Evolutionary conservation across 208 protist genomes (phyloP), one percentile per base, ranked within the genome.

Genomic region (Naegleria fowleri): DNA sequence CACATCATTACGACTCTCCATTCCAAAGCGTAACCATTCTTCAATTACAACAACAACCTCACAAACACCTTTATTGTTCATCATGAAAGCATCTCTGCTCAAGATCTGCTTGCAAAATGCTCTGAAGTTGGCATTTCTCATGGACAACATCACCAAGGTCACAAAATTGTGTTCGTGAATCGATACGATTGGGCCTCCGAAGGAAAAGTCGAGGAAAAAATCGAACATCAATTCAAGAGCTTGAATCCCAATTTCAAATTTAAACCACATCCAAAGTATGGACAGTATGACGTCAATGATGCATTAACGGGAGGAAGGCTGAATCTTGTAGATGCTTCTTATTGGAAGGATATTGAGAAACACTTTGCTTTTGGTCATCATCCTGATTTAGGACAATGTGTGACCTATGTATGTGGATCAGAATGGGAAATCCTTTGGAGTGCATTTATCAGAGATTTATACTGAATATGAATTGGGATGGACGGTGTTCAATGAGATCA

Each of bases 391-490:
- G 43, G 43, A 48, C 25, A 79, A 36, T 36, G 29, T 79, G 7
- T 36, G 6, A 4, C 19, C 19, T 79, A 15, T 79, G n/a, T 36
- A 76, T 36, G 25, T 36, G 1, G 7, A 48, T 48, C 1, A 7
- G 7, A 36, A 7, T 36, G 67, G 67, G 25, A 79, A 25, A 36
- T 2, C 25, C 1, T 79, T 25, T 79, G 67, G 67, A 36, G 67
- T 33, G 9, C 67, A 79, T 36, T 13, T 79, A 5, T 79, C 67
- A 7, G 67, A 36, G 2, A n/a, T 13, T 36, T 4, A 79, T 36
- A 79, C 67, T 36, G 67, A 79, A 79, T 79, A 79, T 79, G 67
- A 79, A 33, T 79, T 79, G n/a, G 67, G 67, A 36, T 79, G 67
- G 67, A 29, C 36, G 16, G n/a, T 79, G 6, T 79, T 79, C 29